Evolutionary conservation across 352 stramenopile species (phyloP).

Genomic region (Thalassiosira mediterranea): DNA sequence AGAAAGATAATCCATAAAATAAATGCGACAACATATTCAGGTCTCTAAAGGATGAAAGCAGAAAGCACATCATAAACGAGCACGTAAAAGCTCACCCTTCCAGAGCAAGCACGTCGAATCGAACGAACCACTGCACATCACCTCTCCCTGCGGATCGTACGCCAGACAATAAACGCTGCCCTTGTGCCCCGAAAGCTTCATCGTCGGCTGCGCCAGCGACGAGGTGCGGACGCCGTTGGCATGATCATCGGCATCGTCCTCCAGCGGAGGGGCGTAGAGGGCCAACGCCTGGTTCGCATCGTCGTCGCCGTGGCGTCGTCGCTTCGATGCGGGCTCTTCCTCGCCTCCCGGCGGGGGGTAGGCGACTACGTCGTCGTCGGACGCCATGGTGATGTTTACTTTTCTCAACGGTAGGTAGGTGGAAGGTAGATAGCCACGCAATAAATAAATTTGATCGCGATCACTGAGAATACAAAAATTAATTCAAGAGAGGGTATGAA

Average conservation of each 20-base stretch:
- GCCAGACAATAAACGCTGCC: slow-evolving; percentile 73
- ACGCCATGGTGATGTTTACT: not conserved
- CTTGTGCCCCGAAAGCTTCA: slow-evolving; percentile 86
- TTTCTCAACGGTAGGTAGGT: slow-evolving; percentile 69
- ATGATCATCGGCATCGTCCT: slow-evolving; percentile 12
- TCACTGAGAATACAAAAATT: no score
- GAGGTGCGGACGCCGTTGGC: slow-evolving; percentile 55
- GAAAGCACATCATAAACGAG: no score
- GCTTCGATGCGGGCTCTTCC: slow-evolving; percentile 26
- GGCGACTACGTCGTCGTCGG: not conserved
- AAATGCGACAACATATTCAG: no score
- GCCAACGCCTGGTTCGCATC: slow-evolving; percentile 21
- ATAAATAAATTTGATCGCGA: no score
- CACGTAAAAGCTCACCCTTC: slow-evolving; percentile 85
- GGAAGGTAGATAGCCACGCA: slow-evolving; percentile 35
- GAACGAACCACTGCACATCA: slow-evolving; percentile 67
- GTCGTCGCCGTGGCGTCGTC: slow-evolving; percentile 18
- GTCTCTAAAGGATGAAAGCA: no score
- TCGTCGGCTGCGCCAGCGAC: slow-evolving; percentile 54
- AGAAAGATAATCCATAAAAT: no score
- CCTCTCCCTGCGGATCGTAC: slow-evolving; percentile 67
- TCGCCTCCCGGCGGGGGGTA: not conserved
- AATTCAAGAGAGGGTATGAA: no score
- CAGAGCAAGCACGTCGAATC: slow-evolving; percentile 87
- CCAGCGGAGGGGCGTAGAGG: slow-evolving; percentile 25